Conservation (phyloP, 2,329 filamentous ascomycete species). For the Paracoccidioides lutzii region DNA sequence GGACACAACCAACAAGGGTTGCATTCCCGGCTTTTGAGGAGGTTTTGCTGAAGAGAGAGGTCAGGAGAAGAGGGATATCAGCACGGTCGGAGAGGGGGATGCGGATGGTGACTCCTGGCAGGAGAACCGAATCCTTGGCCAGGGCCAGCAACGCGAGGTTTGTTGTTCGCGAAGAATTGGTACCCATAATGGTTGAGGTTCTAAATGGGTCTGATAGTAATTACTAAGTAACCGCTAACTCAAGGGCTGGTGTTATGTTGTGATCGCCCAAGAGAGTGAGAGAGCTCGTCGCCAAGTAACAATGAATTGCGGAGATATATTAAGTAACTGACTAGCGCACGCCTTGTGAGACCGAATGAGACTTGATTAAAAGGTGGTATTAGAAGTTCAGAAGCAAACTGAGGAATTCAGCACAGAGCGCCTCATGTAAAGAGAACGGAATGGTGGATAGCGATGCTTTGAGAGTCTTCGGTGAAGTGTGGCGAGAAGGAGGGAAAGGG, state of each 20-base stretch:
- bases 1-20: conserved; percentile 77
- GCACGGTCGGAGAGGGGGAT: conserved; percentile 72
- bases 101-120: conserved; percentile 74
- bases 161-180: conserved; percentile 19
- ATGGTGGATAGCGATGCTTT: too few relatives aligned
- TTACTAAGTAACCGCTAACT: neutral
- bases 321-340: neutral
- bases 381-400: too few relatives aligned
- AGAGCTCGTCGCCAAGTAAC: neutral
- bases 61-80: conserved; percentile 78
- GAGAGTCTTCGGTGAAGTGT: neutral
- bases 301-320: neutral
- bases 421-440: neutral
- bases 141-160: conserved; percentile 69
- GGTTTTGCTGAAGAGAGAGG: conserved; percentile 67
- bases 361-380: too few relatives aligned
- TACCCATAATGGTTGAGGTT: conserved; percentile 21
- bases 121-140: conserved; percentile 63
- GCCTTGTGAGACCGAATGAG: too few relatives aligned
- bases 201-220: conserved; percentile 1
- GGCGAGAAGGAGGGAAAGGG: neutral
- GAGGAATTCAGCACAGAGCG: neutral
- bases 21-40: conserved; percentile 50
- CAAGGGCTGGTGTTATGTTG: neutral
- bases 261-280: neutral